A percentile compares a stretch with the other conserved stretches of the same genome.
These are phyloP conservation scores for Irpex sp. DNA, from an alignment of 1,284 basidiomycete species.

Conservation along the genomic window DNA sequence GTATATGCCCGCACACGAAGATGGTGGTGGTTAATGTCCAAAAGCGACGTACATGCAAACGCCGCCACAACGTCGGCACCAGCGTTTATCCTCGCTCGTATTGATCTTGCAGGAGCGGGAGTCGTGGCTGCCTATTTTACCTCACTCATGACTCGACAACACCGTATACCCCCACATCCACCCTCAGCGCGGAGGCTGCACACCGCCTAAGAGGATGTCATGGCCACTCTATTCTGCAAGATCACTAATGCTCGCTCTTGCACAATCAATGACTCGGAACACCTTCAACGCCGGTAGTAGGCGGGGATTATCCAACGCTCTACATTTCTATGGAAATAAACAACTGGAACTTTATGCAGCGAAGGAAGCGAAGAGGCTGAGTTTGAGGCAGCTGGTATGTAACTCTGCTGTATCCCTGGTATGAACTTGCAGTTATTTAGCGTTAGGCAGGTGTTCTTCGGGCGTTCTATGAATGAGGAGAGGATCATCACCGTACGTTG, in stretches of 20 bases:
- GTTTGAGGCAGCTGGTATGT: slow-evolving; percentile 77
- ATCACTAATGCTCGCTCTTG: slow-evolving; percentile 1
- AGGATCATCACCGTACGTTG: slow-evolving; percentile 61
- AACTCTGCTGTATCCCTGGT: not conserved
- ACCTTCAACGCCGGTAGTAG: not conserved
- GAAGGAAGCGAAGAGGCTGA: slow-evolving; percentile 70
- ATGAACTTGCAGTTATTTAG: not conserved
- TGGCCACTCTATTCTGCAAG: slow-evolving; percentile 2
- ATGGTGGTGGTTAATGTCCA: not conserved
- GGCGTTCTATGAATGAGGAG: slow-evolving; percentile 72
- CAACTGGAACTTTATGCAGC: slow-evolving; percentile 82
- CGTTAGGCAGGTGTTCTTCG: slow-evolving; percentile 55
- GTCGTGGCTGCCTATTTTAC: not conserved
- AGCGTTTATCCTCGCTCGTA: not conserved
- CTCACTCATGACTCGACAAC: slow-evolving; percentile 11
- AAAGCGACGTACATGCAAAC: not conserved
- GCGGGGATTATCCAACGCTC: slow-evolving; percentile 19
- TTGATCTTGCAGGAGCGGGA: not conserved
- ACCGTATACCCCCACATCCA: not conserved
- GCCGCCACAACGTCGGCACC: not conserved
- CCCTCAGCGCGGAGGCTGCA: slow-evolving; percentile 6
- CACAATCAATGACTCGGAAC: too few relatives aligned
- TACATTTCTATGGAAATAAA: slow-evolving; percentile 83
- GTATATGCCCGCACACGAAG: not conserved
- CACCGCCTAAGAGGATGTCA: slow-evolving; percentile 12